Evolutionary conservation across 106 monocot species (phyloP).

Genomic region (Gastrodia elata): DNA sequence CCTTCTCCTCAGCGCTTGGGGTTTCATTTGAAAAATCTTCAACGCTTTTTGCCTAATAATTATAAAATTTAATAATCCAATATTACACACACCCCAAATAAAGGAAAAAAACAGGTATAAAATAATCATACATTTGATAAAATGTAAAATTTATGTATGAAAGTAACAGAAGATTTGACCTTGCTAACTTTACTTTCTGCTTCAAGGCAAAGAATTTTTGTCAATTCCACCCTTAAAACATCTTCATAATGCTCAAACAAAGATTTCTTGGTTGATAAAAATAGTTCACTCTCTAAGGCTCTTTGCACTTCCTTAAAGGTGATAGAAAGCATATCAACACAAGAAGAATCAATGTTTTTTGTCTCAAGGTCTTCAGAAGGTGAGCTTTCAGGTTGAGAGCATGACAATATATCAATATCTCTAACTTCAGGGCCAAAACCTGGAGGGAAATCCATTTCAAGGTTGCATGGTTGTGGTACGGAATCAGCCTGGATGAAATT

Average conservation of each 20-base stretch:
- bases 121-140: not conserved
- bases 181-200: conserved; percentile 17
- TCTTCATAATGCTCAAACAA: conserved; percentile 55
- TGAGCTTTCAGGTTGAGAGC: conserved; percentile 5
- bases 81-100: not conserved
- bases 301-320: conserved; percentile 18
- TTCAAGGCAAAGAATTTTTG: conserved; percentile 30
- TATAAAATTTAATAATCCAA: not conserved
- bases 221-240: conserved; percentile 53
- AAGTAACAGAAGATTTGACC: conserved; percentile 24
- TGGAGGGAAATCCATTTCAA: conserved; percentile 70
- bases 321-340: conserved; percentile 6
- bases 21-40: not conserved
- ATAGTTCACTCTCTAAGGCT: conserved; percentile 46
- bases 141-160: not conserved
- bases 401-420: conserved; percentile 4
- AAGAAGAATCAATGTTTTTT: not conserved
- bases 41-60: not conserved
- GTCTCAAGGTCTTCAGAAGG: conserved; percentile 4
- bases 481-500: conserved; percentile 6
- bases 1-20: not conserved
- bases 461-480: conserved; percentile 1
- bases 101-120: not conserved
- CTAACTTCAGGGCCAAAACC: conserved; percentile 58
- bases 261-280: conserved; percentile 46